Base-by-base conservation (phyloP, 1,284 basidiomycete genomes). In the Phellinidium pouzarii region DNA sequence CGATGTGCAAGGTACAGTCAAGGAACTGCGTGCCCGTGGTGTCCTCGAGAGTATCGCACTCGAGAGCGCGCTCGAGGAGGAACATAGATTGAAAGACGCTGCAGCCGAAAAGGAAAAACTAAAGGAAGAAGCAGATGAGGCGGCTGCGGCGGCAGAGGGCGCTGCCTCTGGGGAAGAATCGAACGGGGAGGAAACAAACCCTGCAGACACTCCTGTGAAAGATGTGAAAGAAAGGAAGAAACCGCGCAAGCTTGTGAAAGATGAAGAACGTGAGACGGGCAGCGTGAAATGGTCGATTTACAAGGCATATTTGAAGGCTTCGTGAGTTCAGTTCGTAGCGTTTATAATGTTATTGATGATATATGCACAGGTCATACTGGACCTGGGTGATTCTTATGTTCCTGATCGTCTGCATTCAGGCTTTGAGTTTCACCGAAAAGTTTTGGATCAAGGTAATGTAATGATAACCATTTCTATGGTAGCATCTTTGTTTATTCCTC, bases 281-380 rank as follows among this genome's bases (percentile, higher is more conserved):
- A 77, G 79, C 48, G 89, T 93, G 31, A 88, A 90, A 62, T 87
- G 84, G 84, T 64, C 67, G 1, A 83, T 91, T 42, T 93, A 93
- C 65, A 81, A 83, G 58, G 83, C 79, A 11, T 92, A 92, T 64
- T 71, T 93, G 54, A 74, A 77, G 60, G 83, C 82, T 40, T 84
- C 82, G 80, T 82, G 54, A 57, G 63, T 63, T 1, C 37, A 19
- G 20, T 29, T 1, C 40, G 4, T 29, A 31, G 8, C 34, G 51
- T 51, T 23, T 19, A 12, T 48, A 20, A 8, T 22, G n/a, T 43
- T 44, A 42, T 64, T 64, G 4, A 29, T 37, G n/a, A n/a, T 51
- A 42, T 44, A 60, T n/a, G 48, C 50, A 37, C 65, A 87, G 78
- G 26, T 82, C 74, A n/a, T 86, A 84, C 59, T 78, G 76, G 75